phyloP scores from a whole-genome alignment of 2,329 filamentous ascomycete genomes.

The Dactylellina sp. region DNA sequence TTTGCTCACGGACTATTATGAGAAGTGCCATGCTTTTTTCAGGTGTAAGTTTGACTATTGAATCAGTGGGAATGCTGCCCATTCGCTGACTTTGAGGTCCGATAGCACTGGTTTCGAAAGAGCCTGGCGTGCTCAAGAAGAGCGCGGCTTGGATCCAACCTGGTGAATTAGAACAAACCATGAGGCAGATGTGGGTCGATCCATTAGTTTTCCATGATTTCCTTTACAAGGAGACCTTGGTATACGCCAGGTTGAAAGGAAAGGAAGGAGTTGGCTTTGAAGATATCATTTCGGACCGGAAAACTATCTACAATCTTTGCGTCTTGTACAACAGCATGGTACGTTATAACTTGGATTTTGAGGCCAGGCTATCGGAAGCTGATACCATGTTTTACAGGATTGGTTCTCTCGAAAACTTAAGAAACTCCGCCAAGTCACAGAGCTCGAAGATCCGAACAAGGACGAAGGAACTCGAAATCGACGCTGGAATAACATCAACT shows the following conservation, averaged over 20 bases:
- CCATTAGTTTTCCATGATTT: constrained; percentile 35
- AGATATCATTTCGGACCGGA: constrained; percentile 89
- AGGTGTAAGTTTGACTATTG: constrained; percentile 28
- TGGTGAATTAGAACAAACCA: constrained; percentile 56
- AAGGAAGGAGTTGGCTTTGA: constrained; percentile 55
- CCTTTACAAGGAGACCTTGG: constrained; percentile 45
- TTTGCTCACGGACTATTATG: constrained; percentile 93
- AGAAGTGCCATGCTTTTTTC: constrained; percentile 74
- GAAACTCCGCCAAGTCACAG: constrained; percentile 82
- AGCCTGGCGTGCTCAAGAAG: constrained; percentile 56
- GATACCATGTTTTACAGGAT: constrained; percentile 70
- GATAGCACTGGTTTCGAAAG: constrained; percentile 47
- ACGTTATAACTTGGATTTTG: constrained; percentile 46
- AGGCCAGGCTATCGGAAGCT: constrained; percentile 46
- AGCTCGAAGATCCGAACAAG: constrained; percentile 59
- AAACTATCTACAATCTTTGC: constrained; percentile 85
- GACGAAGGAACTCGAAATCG: constrained; percentile 47
- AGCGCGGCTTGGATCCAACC: constrained; percentile 59
- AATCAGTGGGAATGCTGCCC: not conserved
- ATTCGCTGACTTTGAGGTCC: constrained; percentile 8
- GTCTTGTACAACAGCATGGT: constrained; percentile 93
- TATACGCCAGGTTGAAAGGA: constrained; percentile 69
- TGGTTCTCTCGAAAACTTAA: constrained; percentile 88
- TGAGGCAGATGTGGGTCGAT: constrained; percentile 58
- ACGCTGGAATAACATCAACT: constrained; percentile 63